phyloP scores from a whole-genome alignment of 2,329 filamentous ascomycete species.

The Rachicladosporium sp. region DNA sequence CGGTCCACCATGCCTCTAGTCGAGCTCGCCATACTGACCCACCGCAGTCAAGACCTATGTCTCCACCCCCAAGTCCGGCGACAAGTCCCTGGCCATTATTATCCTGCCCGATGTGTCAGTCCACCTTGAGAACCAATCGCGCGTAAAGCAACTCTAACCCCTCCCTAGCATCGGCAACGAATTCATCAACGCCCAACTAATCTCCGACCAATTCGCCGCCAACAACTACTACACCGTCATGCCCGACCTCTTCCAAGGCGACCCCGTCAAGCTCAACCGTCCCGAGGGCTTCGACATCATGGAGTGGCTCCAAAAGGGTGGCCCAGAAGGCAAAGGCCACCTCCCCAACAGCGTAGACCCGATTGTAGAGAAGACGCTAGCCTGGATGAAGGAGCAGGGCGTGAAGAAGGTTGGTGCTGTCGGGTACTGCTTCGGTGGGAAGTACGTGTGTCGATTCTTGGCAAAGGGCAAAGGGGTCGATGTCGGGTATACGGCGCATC shows the following conservation, averaged over 20 bases:
- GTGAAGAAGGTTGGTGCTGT: conserved; percentile 34
- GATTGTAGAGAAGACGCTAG: conserved; percentile 36
- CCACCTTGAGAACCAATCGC: no score
- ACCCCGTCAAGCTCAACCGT: conserved; percentile 45
- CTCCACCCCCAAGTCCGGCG: conserved; percentile 39
- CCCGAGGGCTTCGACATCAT: conserved; percentile 36
- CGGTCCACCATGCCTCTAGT: conserved; percentile 1
- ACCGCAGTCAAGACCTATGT: conserved; percentile 43
- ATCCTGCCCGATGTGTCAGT: conserved; percentile 41
- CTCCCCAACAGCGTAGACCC: conserved; percentile 37
- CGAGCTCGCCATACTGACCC: conserved; percentile 2
- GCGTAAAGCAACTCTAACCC: no score
- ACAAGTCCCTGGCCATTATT: conserved; percentile 43
- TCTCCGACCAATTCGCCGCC: conserved; percentile 63
- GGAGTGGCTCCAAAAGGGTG: conserved; percentile 32
- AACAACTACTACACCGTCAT: conserved; percentile 60
- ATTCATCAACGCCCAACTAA: conserved; percentile 40
- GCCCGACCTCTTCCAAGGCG: conserved; percentile 59
- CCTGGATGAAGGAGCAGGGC: conserved; percentile 38
- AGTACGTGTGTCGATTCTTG: conserved; percentile 51
- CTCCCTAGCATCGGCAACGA: conserved; percentile 36
- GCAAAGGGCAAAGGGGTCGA: conserved; percentile 44
- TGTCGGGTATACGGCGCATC: conserved; percentile 63
- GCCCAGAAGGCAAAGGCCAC: conserved; percentile 26
- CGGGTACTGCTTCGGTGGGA: conserved; percentile 40